These are phyloP conservation scores for Ophiostoma pallidulum DNA, from an alignment of 2,329 filamentous ascomycete species.

Conservation along the genomic window DNA sequence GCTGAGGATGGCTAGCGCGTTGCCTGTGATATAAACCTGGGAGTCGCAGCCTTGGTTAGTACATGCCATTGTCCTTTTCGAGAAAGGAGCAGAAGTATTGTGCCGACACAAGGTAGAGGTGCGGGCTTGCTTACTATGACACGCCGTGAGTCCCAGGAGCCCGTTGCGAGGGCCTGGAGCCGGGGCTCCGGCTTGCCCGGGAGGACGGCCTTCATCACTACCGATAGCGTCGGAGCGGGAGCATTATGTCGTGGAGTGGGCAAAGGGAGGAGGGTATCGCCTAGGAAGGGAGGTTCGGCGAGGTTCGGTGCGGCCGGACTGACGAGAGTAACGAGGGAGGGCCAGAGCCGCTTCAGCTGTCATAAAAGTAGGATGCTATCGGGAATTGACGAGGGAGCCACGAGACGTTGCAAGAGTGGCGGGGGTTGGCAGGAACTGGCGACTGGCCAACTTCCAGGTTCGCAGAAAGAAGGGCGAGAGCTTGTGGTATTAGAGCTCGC, in stretches of 20 bases:
- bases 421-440: no score
- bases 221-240: conserved; percentile 7
- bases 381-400: no score
- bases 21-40: conserved; percentile 82
- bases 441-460: no score
- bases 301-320: neutral
- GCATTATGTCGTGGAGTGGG: conserved; percentile 15
- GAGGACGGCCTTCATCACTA: conserved; percentile 38
- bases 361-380: no score
- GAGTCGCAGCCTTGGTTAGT: neutral
- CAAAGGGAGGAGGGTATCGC: no score
- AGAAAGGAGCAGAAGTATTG: neutral
- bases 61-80: neutral
- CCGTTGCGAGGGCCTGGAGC: conserved; percentile 38
- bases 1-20: conserved; percentile 73
- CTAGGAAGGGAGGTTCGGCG: neutral
- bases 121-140: conserved; percentile 23
- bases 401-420: no score
- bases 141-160: conserved; percentile 33
- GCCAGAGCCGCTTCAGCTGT: no score
- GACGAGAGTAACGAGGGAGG: no score
- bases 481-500: no score
- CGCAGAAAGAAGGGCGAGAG: no score
- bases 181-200: conserved; percentile 39
- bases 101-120: neutral